A percentile compares a stretch with the other conserved stretches of the same genome.
Evolutionary conservation across 345 rosid genomes (phyloP).

Genomic region (Cardiospermum halicacabum): DNA sequence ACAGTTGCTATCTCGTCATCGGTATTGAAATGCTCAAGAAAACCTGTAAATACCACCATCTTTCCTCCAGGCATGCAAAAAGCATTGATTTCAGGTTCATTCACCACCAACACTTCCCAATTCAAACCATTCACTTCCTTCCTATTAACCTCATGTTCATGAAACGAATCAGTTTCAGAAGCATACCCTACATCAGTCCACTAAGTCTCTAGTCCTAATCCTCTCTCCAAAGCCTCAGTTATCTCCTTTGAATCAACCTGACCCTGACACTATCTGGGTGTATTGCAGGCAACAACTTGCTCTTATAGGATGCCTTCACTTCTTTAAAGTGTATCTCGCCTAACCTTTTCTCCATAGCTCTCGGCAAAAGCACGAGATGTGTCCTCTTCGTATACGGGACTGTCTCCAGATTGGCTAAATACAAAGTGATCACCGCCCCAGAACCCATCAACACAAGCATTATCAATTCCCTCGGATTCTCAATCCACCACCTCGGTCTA

Average conservation of each 20-base stretch:
- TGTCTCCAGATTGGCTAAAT: conserved; percentile 70
- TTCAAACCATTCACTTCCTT: conserved; percentile 61
- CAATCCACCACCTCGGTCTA: conserved; percentile 59
- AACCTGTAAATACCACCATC: conserved; percentile 86
- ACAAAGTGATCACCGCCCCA: conserved; percentile 50
- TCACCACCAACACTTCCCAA: conserved; percentile 90
- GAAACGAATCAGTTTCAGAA: conserved; percentile 33
- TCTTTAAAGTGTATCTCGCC: conserved; percentile 71
- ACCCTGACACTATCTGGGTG: conserved; percentile 85
- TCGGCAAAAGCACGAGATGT: conserved; percentile 73
- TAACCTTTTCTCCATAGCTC: conserved; percentile 50
- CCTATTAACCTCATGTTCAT: conserved; percentile 29
- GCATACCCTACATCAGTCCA: conserved; percentile 79
- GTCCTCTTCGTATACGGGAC: conserved; percentile 81
- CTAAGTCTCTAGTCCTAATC: conserved; percentile 57
- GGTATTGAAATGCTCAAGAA: conserved; percentile 62
- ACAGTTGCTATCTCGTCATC: conserved; percentile 92
- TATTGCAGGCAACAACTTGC: conserved; percentile 66
- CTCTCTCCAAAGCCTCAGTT: conserved; percentile 74
- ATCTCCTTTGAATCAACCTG: conserved; percentile 65
- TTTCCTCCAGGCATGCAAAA: conserved; percentile 89
- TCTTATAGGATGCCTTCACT: conserved; percentile 49
- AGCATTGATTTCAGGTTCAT: conserved; percentile 73
- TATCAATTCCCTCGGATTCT: conserved; percentile 55
- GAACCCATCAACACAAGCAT: conserved; percentile 53